phyloP scores from a whole-genome alignment of 805 yeast species.

The Nakazawaea ishiwadae region DNA sequence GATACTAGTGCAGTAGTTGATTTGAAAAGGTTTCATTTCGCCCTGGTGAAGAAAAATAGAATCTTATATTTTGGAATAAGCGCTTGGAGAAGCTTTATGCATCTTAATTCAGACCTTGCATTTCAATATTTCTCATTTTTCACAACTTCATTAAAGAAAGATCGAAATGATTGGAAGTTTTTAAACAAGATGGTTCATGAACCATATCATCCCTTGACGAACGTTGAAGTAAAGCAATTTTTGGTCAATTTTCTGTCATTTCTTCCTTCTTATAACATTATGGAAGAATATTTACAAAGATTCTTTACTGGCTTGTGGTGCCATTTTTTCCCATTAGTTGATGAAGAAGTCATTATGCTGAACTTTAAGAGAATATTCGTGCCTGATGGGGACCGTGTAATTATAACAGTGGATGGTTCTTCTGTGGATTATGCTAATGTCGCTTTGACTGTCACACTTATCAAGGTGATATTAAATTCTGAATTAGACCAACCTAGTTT shows the following conservation, averaged over 20 bases:
- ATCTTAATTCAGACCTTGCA: not conserved
- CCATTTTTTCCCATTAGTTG: slow-evolving; percentile 33
- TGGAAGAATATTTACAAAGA: not conserved
- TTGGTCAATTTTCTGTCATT: not conserved
- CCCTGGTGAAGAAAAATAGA: not conserved
- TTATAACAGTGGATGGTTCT: not conserved
- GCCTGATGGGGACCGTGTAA: not conserved
- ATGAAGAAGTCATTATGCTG: slow-evolving; percentile 25
- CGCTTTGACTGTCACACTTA: slow-evolving; percentile 1
- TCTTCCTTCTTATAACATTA: not conserved
- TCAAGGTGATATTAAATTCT: not conserved
- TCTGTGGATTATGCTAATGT: not conserved
- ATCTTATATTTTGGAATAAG: not conserved
- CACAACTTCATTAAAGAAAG: not conserved
- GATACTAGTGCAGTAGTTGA: not conserved
- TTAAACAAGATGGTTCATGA: not conserved
- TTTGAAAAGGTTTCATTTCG: not conserved
- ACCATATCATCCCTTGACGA: not conserved
- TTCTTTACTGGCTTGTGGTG: slow-evolving; percentile 16
- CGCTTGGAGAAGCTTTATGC: not conserved
- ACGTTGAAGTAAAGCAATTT: not conserved
- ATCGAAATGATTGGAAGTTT: not conserved
- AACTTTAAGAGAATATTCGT: slow-evolving; percentile 1
- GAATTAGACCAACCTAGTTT: not conserved
- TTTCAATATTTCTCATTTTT: not conserved